These are phyloP conservation scores for Gyromitra esculenta DNA, from an alignment of 2,329 filamentous ascomycete genomes.

Conservation along the genomic window DNA sequence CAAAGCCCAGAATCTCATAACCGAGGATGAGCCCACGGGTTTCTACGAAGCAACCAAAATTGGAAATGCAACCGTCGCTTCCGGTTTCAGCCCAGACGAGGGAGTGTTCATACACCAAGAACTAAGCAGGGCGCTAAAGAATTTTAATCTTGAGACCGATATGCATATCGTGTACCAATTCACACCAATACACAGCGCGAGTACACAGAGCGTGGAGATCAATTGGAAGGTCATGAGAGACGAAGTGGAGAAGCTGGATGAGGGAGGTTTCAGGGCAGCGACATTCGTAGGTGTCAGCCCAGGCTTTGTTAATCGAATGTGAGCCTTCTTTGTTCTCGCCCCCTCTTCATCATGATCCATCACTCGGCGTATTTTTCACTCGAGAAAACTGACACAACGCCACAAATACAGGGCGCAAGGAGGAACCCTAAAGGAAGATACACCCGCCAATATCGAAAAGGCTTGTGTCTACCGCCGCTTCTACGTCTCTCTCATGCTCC, in stretches of 20 bases:
- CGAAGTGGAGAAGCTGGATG: conserved; percentile 75
- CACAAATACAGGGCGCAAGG: conserved; percentile 69
- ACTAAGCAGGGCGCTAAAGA: conserved; percentile 72
- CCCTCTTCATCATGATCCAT: neutral
- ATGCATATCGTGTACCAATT: conserved; percentile 83
- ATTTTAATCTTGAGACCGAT: conserved; percentile 82
- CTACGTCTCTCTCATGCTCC: conserved; percentile 79
- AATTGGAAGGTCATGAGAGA: conserved; percentile 79
- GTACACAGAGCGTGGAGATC: conserved; percentile 63
- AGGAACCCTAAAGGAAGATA: conserved; percentile 71
- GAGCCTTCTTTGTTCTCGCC: conserved; percentile 57
- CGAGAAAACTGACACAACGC: conserved; percentile 20
- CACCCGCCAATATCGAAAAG: conserved; percentile 68
- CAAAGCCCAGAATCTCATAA: conserved; percentile 59
- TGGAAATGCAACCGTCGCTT: conserved; percentile 76
- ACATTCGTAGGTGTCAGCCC: conserved; percentile 75
- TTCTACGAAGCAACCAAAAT: conserved; percentile 71
- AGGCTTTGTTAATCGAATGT: conserved; percentile 73
- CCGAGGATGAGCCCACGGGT: conserved; percentile 64
- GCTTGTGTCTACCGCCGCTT: conserved; percentile 75
- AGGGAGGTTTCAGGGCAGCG: conserved; percentile 75
- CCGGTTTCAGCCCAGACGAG: conserved; percentile 77
- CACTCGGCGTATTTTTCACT: neutral
- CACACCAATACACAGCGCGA: conserved; percentile 73
- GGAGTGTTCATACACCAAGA: conserved; percentile 78